Base-by-base conservation (phyloP, 139 green algal genomes). In the Desmodesmus armatus region DNA sequence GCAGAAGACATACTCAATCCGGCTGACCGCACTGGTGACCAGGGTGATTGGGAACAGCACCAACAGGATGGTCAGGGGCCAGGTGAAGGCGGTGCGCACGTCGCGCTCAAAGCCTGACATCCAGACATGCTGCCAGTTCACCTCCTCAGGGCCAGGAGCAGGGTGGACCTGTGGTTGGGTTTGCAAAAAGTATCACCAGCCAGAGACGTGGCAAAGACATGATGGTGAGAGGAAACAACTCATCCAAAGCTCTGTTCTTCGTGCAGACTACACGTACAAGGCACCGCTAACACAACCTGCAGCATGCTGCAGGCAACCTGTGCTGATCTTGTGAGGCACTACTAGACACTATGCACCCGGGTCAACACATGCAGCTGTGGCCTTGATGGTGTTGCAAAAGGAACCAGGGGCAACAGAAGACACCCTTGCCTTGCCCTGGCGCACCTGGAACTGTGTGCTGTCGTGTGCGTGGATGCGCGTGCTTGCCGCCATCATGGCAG, bases 121-220 rank as follows among this genome's bases (percentile, higher is more conserved):
- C 88, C 91, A 93, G 51, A 89, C 73, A 60, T 87, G 82, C 82
- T 82, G 82, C 91, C 91, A 94, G 84, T 94, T 94, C 49, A 95
- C 89, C 81, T 95, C 92, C 78, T 95, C 92, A 39, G 92, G 92
- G 1, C 92, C 92, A n/a, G 92, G 92, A 6, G 92, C 92, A 19
- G 89, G 70, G n/a, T 93, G 87, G 3, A 91, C 85, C 83, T 91
- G 85, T 5, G 51, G 7, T 29, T 55, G 47, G 13, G n/a, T n/a
- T n/a, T 25, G n/a, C 60, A 69, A 15, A n/a, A 31, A 44, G 65
- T 33, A 72, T 11, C 33, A 39, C n/a, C 17, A 65, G n/a, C 65
- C 21, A 55, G 47, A 55, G 47, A 55, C 7, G 47, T 7, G 7
- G 47, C 47, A 55, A 55, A 55, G n/a, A n/a, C n/a, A n/a, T n/a